Percentiles rank a stretch among this genome's conserved stretches.
These are phyloP conservation scores for Fusarium ambrosium DNA, from an alignment of 2,329 filamentous ascomycete species.

Conservation along the genomic window DNA sequence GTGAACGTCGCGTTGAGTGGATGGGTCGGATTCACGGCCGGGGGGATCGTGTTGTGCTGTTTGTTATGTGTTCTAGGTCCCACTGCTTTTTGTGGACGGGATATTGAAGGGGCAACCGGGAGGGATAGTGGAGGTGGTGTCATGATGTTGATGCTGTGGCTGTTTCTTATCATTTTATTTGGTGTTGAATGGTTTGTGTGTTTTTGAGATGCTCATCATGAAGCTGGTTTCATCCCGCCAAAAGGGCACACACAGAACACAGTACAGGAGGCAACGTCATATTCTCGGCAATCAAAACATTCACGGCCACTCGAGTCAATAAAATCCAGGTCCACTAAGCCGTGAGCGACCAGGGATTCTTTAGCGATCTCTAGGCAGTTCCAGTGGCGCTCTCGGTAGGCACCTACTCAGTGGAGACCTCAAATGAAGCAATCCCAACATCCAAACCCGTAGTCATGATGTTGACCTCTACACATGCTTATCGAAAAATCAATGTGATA, in stretches of 20 bases:
- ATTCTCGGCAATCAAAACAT: background rate
- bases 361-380: background rate
- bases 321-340: background rate
- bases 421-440: background rate
- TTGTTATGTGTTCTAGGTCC: conserved; percentile 17
- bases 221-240: background rate
- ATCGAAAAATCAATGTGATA: background rate
- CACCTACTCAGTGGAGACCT: background rate
- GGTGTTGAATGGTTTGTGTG: background rate
- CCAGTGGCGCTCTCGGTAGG: background rate
- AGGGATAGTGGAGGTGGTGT: background rate
- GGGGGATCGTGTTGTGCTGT: conserved; percentile 9
- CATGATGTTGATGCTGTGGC: conserved; percentile 7
- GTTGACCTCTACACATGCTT: background rate
- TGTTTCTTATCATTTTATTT: background rate
- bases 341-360: background rate
- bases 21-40: conserved; percentile 37
- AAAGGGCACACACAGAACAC: background rate
- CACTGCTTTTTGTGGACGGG: conserved; percentile 18
- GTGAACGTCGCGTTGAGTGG: conserved; percentile 14
- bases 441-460: background rate
- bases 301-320: background rate
- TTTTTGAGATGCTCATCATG: background rate
- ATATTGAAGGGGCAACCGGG: conserved; percentile 41
- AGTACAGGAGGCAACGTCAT: background rate